Conservation (phyloP, 345 rosid genomes). For the Brassica nigra region DNA sequence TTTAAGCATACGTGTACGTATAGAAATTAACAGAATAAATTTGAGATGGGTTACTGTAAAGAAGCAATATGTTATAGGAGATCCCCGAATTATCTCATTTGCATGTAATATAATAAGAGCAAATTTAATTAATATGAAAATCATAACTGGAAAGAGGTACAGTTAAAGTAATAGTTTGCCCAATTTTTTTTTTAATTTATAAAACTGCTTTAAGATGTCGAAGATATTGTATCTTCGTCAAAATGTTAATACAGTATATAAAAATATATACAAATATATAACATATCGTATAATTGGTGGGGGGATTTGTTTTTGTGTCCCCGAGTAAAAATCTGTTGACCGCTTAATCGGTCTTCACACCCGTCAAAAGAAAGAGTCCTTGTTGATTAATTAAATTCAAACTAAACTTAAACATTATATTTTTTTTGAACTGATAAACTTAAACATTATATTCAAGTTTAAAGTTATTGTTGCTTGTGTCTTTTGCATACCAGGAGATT, state of each 20-base stretch:
- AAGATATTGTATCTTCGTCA: slow-evolving; percentile 4
- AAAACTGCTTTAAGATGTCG: slow-evolving; percentile 4
- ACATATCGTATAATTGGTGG: slow-evolving; percentile 27
- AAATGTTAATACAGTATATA: slow-evolving; percentile 6
- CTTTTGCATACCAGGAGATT: slow-evolving; percentile 41
- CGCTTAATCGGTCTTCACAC: slow-evolving; percentile 56
- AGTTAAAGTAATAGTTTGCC: slow-evolving; percentile 42
- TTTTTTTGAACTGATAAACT: not conserved
- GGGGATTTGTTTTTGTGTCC: slow-evolving; percentile 55
- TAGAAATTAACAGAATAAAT: too few relatives aligned
- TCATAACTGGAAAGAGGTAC: slow-evolving; percentile 34
- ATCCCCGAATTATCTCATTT: slow-evolving; percentile 80
- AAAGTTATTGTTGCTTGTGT: slow-evolving; percentile 30
- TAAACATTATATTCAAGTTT: slow-evolving; percentile 21
- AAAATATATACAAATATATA: not conserved
- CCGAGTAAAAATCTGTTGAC: slow-evolving; percentile 88
- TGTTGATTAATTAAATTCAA: slow-evolving; percentile 6
- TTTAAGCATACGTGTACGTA: slow-evolving; percentile 1
- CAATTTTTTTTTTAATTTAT: not conserved
- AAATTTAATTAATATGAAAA: slow-evolving; percentile 44
- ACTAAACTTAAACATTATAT: slow-evolving; percentile 10
- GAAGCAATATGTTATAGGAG: slow-evolving; percentile 42
- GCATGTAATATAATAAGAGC: slow-evolving; percentile 55
- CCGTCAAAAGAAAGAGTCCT: slow-evolving; percentile 59
- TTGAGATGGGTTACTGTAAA: not conserved